Evolutionary conservation across 2,329 filamentous ascomycete species (phyloP).

Genomic region (Nothomitra cinnamomea): DNA sequence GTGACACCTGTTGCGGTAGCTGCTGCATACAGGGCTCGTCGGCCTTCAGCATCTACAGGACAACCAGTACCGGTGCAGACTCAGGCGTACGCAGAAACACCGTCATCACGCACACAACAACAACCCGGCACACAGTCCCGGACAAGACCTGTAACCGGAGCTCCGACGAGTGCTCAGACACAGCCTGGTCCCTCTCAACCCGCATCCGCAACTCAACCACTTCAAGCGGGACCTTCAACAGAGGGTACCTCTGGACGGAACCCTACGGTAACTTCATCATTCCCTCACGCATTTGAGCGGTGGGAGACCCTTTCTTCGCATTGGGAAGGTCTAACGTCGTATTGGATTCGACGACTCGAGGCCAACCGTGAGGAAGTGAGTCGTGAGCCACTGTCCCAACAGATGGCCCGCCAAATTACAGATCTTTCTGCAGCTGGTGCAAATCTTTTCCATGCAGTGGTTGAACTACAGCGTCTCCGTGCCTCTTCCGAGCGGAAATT

Average conservation of each 20-base stretch:
- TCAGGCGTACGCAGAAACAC: not conserved
- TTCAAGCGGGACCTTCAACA: slow-evolving; percentile 3
- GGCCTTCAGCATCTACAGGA: slow-evolving; percentile 17
- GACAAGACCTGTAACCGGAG: not conserved
- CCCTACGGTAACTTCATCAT: slow-evolving; percentile 43
- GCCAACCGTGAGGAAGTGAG: slow-evolving; percentile 77
- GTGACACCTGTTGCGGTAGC: slow-evolving; percentile 1
- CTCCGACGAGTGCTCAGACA: slow-evolving; percentile 2
- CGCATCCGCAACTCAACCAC: not conserved
- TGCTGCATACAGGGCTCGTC: slow-evolving; percentile 1
- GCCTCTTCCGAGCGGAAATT: slow-evolving; percentile 96
- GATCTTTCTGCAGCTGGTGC: slow-evolving; percentile 94
- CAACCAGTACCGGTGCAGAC: slow-evolving; percentile 15
- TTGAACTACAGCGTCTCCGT: slow-evolving; percentile 82
- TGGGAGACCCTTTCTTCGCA: slow-evolving; percentile 96
- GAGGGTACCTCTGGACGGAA: slow-evolving; percentile 17
- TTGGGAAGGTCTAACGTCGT: slow-evolving; percentile 93
- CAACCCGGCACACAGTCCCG: not conserved
- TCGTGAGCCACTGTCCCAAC: slow-evolving; percentile 65
- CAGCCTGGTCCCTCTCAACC: not conserved
- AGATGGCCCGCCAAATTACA: slow-evolving; percentile 84
- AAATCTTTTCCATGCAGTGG: slow-evolving; percentile 93
- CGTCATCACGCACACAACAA: slow-evolving; percentile 1
- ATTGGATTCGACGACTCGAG: slow-evolving; percentile 89
- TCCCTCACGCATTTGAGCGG: slow-evolving; percentile 91